Conservation (phyloP, 1,284 basidiomycete genomes). For the Cryptococcus wingfieldii region DNA sequence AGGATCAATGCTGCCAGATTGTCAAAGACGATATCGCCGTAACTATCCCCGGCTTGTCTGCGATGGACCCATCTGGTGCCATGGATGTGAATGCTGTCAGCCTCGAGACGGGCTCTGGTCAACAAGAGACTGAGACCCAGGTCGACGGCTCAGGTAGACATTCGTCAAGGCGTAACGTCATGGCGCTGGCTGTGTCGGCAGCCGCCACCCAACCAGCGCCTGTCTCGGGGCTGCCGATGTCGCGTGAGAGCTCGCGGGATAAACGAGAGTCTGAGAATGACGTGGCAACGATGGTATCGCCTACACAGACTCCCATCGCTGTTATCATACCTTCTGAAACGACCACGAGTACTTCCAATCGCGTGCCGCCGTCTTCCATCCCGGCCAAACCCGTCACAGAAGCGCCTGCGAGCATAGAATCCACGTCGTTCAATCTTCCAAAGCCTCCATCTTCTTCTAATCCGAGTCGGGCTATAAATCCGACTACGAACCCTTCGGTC, state of each 20-base stretch:
- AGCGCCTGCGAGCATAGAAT: too few species aligned
- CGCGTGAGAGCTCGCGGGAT: too few species aligned
- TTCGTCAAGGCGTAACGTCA: neutral
- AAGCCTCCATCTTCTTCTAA: neutral
- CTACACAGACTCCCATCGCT: neutral
- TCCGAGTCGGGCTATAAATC: too few species aligned
- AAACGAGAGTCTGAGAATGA: neutral
- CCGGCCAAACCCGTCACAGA: too few species aligned
- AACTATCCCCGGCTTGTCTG: too few species aligned
- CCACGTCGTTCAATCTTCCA: neutral
- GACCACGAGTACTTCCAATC: neutral
- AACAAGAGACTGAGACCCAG: neutral
- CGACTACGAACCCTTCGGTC: too few species aligned
- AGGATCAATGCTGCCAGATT: neutral
- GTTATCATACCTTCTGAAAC: neutral
- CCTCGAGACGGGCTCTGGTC: neutral
- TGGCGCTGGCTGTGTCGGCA: neutral
- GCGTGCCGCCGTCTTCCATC: neutral
- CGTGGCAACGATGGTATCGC: neutral
- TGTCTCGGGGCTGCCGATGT: too few species aligned
- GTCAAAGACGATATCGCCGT: neutral
- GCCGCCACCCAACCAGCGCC: neutral
- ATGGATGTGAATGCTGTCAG: neutral
- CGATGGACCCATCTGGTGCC: neutral
- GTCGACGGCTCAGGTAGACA: neutral